phyloP scores from a whole-genome alignment of 805 yeast species.

The Candida nanaspora region DNA sequence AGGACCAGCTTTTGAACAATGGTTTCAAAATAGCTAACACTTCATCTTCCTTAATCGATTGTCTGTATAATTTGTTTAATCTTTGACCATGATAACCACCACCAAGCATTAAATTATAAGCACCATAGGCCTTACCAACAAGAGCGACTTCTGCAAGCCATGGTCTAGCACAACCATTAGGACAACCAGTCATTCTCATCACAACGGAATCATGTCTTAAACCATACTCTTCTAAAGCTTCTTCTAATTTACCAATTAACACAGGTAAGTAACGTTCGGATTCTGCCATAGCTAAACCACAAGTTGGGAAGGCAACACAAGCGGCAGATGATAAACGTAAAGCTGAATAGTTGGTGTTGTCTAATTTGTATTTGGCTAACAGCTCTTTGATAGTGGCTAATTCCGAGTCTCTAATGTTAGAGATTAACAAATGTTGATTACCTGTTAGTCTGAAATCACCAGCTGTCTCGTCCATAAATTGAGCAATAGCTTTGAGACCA shows the following conservation, averaged over 20 bases:
- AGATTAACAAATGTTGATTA: conserved; percentile 84
- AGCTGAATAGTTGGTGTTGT: conserved; percentile 75
- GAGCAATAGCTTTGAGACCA: conserved; percentile 76
- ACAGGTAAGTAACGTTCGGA: conserved; percentile 88
- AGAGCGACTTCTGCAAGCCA: conserved; percentile 96
- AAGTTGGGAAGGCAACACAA: conserved; percentile 97
- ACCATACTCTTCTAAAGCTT: conserved; percentile 84
- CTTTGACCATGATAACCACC: conserved; percentile 95
- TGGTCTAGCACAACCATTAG: conserved; percentile 97
- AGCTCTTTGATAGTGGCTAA: conserved; percentile 54
- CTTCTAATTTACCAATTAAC: conserved; percentile 74
- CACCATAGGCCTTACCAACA: conserved; percentile 91
- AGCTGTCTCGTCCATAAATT: conserved; percentile 51
- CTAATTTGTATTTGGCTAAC: conserved; percentile 69
- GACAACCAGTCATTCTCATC: conserved; percentile 99
- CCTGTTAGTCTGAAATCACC: conserved; percentile 94
- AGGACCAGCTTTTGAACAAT: conserved; percentile 87
- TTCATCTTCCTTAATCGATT: conserved; percentile 87
- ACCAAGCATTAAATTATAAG: conserved; percentile 89
- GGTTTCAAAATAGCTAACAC: conserved; percentile 72
- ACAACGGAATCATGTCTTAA: conserved; percentile 90
- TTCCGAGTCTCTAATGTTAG: conserved; percentile 65
- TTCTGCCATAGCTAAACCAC: conserved; percentile 99
- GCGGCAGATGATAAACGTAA: conserved; percentile 89
- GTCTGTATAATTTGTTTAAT: conserved; percentile 80